Conservation (phyloP, 202 grass and related monocot genomes). For the Schoenoplectus tabernaemontani region DNA sequence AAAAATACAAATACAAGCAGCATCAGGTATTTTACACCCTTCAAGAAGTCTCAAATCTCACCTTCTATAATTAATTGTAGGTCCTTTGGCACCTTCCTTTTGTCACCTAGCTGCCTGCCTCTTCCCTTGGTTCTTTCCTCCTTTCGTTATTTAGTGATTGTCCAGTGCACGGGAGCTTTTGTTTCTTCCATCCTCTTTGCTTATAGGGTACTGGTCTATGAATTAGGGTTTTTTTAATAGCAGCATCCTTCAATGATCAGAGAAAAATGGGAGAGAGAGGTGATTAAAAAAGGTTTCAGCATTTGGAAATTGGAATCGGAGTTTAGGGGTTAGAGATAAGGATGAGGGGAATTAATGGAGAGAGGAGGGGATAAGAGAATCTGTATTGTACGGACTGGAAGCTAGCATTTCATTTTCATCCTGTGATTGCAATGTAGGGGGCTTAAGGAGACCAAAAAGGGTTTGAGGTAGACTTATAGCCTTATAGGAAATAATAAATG, state of each 20-base stretch:
- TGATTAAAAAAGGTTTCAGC: neutral
- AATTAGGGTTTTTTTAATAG: too few relatives aligned
- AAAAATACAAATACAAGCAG: neutral
- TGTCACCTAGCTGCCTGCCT: neutral
- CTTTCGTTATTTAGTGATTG: neutral
- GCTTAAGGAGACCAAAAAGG: constrained; percentile 1
- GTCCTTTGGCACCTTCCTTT: constrained; percentile 13
- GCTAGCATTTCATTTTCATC: neutral
- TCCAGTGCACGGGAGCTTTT: constrained; percentile 2
- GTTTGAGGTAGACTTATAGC: neutral
- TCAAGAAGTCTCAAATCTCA: neutral
- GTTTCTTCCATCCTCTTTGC: neutral
- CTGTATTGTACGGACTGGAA: neutral
- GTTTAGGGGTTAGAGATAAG: neutral
- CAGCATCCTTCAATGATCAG: neutral
- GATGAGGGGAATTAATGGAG: neutral
- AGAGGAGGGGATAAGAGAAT: neutral
- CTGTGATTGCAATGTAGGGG: neutral
- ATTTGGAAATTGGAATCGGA: neutral
- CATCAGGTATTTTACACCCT: neutral
- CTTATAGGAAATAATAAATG: neutral
- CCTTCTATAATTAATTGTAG: neutral
- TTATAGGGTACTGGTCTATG: neutral
- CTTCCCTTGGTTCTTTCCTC: neutral
- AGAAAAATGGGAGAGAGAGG: neutral